Base-by-base conservation (phyloP, 331 rosid genomes). In the Spiraea crenata region DNA sequence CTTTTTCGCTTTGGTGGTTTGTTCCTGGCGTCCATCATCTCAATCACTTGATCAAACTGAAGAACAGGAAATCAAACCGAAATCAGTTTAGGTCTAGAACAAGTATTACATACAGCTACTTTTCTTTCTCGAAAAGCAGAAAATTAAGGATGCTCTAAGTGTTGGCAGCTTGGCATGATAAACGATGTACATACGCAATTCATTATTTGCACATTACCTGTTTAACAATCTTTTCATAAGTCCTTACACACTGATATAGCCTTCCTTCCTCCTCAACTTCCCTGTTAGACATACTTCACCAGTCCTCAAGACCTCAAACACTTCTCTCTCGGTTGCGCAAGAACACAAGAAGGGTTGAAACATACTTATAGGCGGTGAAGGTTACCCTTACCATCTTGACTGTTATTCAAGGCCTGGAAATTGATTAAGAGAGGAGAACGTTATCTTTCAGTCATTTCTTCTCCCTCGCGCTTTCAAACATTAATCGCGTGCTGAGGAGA, bases 181-280 rank as follows among this genome's bases (percentile, higher is more conserved):
- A 25, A 25, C 1, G 31, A 25, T 25, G 31, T 25, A 25, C 31
- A 25, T 4, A 16, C 12, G n/a, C 7, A 42, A 7, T 47, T 16
- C 45, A 4, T 31, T 51, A 9, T 25, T 25, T 50, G 48, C 47
- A 15, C 3, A 25, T 5, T 81, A 86, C 90, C 95, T 88, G 90
- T 41, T 71, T 80, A 25, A 80, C 82, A 35, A 86, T 80, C 9
- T 40, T 81, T 59, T 76, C 80, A 63, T 59, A 86, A 75, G 81
- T 90, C 68, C 69, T 80, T 34, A 75, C 76, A 65, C 84, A 84
- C 42, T 72, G 75, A 42, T 76, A 78, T 7, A 90, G 81, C 70
- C 85, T 86, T 70, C 17, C 82, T 16, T 82, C 88, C 62, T 90
- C 90, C 20, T 78, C 85, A 63, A 9, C 73, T 13, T 82, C 82